These are phyloP conservation scores for Hippophae tibetana DNA, from an alignment of 306 rosid species.

Conservation along the genomic window DNA sequence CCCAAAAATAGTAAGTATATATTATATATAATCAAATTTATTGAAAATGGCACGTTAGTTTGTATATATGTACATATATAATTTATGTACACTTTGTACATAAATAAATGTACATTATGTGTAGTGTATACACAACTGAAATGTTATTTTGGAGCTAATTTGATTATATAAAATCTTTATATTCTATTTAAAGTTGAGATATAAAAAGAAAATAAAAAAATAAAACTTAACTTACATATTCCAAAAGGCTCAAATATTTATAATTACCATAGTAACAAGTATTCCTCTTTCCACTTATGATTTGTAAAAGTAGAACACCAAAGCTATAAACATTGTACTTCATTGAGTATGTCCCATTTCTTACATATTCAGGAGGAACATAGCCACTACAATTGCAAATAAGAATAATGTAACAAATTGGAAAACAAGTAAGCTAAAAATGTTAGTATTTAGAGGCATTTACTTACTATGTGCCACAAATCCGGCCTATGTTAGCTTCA, in stretches of 20 bases:
- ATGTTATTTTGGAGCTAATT: too few species aligned
- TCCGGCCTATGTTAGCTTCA: slow-evolving; percentile 51
- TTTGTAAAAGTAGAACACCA: slow-evolving; percentile 48
- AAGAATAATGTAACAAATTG: not conserved
- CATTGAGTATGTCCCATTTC: slow-evolving; percentile 44
- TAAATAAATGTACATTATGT: too few species aligned
- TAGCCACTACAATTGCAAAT: slow-evolving; percentile 38
- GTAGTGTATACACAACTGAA: too few species aligned
- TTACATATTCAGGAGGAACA: slow-evolving; percentile 53
- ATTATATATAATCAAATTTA: too few species aligned
- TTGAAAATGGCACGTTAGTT: too few species aligned
- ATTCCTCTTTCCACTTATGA: slow-evolving; percentile 50
- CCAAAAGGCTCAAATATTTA: slow-evolving; percentile 40
- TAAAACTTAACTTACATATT: slow-evolving; percentile 31
- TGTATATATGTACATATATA: too few species aligned
- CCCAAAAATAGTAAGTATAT: too few species aligned
- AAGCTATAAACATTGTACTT: slow-evolving; percentile 41
- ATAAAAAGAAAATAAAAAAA: too few species aligned
- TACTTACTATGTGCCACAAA: slow-evolving; percentile 59
- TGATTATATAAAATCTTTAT: too few species aligned
- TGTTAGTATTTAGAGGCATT: not conserved
- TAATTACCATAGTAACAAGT: slow-evolving; percentile 30
- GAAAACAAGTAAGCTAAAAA: not conserved
- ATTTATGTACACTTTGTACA: too few species aligned
- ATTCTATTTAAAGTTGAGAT: too few species aligned